Percentiles rank a stretch among this genome's conserved stretches.
Conservation (phyloP, 2,329 filamentous ascomycete species). For the Onygenales sp. region DNA sequence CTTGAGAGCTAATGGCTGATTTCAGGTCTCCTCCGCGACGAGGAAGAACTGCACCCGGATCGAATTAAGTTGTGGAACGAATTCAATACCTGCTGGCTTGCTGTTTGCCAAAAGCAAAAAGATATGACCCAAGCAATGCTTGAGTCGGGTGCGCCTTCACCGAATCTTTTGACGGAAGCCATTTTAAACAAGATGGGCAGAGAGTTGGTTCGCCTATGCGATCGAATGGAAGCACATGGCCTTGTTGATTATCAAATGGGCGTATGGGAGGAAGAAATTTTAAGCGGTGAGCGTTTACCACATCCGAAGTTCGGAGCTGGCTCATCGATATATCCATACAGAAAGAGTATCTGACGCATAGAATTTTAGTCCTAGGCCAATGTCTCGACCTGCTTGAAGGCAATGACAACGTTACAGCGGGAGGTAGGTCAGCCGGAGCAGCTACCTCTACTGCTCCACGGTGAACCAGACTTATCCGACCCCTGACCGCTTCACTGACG, state of each 20-base stretch:
- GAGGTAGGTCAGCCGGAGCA: background rate
- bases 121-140: conserved; percentile 56
- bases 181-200: conserved; percentile 70
- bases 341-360: too few relatives aligned
- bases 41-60: conserved; percentile 63
- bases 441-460: background rate
- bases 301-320: background rate
- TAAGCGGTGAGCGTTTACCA: conserved; percentile 54
- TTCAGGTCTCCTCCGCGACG: conserved; percentile 74
- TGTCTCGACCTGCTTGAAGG: conserved; percentile 46
- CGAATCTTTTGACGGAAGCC: conserved; percentile 56
- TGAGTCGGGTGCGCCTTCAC: conserved; percentile 47
- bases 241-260: conserved; percentile 96
- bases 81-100: conserved; percentile 88
- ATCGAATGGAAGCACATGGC: conserved; percentile 81
- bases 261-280: conserved; percentile 88
- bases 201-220: conserved; percentile 72
- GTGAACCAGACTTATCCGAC: background rate
- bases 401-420: conserved; percentile 13
- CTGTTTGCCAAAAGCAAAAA: conserved; percentile 72
- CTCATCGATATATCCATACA: too few relatives aligned
- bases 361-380: conserved; percentile 38
- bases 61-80: conserved; percentile 83
- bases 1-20: conserved; percentile 19
- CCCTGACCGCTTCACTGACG: background rate